Conservation (phyloP, 2,329 filamentous ascomycete species). For the Trichoderma atrobrunneum region DNA sequence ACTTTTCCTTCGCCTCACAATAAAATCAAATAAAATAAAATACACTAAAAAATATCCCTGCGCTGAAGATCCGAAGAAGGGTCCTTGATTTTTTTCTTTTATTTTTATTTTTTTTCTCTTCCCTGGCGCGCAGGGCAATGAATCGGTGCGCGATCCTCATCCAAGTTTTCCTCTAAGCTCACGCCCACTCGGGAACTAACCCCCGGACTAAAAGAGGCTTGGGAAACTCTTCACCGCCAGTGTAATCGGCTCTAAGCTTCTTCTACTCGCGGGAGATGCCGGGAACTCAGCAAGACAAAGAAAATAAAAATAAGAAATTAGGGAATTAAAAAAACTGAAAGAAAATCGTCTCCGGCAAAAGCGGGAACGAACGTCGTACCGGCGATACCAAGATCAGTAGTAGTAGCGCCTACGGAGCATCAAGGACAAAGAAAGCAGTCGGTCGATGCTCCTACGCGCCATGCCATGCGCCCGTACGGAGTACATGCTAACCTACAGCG, state of each 20-base stretch:
- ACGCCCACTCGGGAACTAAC: slow-evolving; percentile 2
- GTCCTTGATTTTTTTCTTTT: not conserved
- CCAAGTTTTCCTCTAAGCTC: slow-evolving; percentile 23
- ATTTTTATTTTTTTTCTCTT: not conserved
- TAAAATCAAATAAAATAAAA: not conserved
- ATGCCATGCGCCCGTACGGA: slow-evolving; percentile 12
- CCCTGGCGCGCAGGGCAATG: not conserved
- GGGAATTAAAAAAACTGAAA: not conserved
- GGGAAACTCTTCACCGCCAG: slow-evolving; percentile 18
- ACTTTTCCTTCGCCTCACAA: not conserved
- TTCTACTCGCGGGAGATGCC: not conserved
- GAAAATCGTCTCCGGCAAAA: slow-evolving; percentile 11
- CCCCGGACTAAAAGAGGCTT: slow-evolving; percentile 14
- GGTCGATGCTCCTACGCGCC: not conserved
- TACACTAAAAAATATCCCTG: not conserved
- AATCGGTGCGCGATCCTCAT: slow-evolving; percentile 40
- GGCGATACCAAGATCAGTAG: not conserved
- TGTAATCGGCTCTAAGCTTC: slow-evolving; percentile 13
- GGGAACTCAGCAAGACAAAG: not conserved
- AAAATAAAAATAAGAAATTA: not conserved
- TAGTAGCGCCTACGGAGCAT: not conserved
- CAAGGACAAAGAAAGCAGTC: not conserved
- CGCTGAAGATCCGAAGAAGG: not conserved
- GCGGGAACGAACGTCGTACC: not conserved
- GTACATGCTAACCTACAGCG: not conserved